A percentile compares a stretch with the other conserved stretches of the same genome.
Conservation (phyloP, 768 basidiomycete genomes). For the Cyclocybe cylindracea region DNA sequence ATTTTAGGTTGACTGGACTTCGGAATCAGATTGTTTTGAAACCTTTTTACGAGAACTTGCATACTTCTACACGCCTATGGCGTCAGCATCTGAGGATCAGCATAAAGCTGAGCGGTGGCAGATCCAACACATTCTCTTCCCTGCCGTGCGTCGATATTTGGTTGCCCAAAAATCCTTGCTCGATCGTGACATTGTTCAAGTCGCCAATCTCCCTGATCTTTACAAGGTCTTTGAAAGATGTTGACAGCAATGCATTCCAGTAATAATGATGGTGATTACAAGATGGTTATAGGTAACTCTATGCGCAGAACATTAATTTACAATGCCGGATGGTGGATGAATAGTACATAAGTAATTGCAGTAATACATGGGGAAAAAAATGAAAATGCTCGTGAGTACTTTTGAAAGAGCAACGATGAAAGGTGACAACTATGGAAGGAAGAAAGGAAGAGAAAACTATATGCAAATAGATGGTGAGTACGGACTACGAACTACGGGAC, state of each 20-base stretch:
- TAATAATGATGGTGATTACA: conserved; percentile 12
- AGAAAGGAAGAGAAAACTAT: conserved; percentile 9
- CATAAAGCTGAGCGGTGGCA: conserved; percentile 78
- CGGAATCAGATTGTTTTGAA: conserved; percentile 83
- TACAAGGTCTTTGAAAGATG: conserved; percentile 96
- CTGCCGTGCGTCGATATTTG: conserved; percentile 79
- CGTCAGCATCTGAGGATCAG: conserved; percentile 33
- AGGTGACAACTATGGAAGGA: conserved; percentile 7
- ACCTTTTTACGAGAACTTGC: conserved; percentile 88
- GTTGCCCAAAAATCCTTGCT: conserved; percentile 64
- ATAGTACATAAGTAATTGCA: no score
- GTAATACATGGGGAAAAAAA: background rate
- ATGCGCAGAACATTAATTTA: no score
- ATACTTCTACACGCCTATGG: conserved; percentile 84
- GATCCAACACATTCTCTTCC: conserved; percentile 89
- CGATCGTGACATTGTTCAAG: conserved; percentile 78
- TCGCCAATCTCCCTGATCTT: conserved; percentile 87
- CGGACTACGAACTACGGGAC: conserved; percentile 2
- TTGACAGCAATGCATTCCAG: conserved; percentile 32
- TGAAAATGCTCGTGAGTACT: background rate
- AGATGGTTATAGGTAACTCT: conserved; percentile 7
- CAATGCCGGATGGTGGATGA: no score
- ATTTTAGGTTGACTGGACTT: conserved; percentile 82
- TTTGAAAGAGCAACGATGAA: background rate
- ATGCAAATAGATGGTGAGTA: conserved; percentile 4